These are phyloP conservation scores for Albugo laibachii DNA, from an alignment of 352 stramenopile species.

Conservation along the genomic window DNA sequence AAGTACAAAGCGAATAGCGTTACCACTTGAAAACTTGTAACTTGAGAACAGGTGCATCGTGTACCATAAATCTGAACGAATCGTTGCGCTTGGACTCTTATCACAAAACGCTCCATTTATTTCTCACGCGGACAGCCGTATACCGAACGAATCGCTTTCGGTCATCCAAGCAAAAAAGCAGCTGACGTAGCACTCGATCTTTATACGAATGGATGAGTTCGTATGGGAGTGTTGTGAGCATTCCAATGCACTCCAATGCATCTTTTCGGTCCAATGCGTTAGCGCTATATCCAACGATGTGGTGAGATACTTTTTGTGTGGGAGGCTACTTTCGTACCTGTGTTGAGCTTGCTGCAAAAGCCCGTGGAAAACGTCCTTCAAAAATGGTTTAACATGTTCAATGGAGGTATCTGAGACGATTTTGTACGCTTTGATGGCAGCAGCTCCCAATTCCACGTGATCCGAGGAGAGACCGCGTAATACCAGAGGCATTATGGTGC, in stretches of 20 bases:
- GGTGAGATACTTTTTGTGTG: neutral
- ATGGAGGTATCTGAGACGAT: conserved; percentile 16
- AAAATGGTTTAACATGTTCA: conserved; percentile 60
- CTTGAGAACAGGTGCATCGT: no score
- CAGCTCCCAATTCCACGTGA: conserved; percentile 41
- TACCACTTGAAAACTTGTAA: no score
- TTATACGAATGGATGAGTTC: conserved; percentile 79
- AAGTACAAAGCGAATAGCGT: no score
- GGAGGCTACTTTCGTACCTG: conserved; percentile 20
- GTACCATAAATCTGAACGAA: no score
- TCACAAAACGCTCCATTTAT: conserved; percentile 79
- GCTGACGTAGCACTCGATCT: conserved; percentile 49
- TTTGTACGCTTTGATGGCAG: conserved; percentile 64
- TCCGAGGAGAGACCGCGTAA: conserved; percentile 65
- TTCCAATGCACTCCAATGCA: conserved; percentile 55
- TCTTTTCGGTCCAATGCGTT: conserved; percentile 43
- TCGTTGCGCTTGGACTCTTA: neutral
- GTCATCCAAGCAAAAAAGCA: conserved; percentile 67
- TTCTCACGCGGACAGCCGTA: conserved; percentile 71
- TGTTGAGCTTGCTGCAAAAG: conserved; percentile 66
- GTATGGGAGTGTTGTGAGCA: conserved; percentile 63
- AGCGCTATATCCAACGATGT: conserved; percentile 10
- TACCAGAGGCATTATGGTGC: conserved; percentile 68
- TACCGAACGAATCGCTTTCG: conserved; percentile 76
- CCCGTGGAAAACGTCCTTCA: conserved; percentile 69